Evolutionary conservation across 148 eudicot species (phyloP).

Genomic region (Amaranthus cruentus): DNA sequence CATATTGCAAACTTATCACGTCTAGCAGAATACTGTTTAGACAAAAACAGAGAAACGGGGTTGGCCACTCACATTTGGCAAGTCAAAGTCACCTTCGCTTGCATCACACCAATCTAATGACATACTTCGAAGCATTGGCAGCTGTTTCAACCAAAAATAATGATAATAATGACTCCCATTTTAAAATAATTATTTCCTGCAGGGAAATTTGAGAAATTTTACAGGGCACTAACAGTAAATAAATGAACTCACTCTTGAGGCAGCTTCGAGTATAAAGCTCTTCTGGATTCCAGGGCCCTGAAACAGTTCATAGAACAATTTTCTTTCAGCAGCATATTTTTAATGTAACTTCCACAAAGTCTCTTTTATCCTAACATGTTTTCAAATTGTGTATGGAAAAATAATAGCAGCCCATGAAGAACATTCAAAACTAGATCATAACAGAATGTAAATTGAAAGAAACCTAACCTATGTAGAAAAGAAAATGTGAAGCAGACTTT

Average conservation of each 20-base stretch:
- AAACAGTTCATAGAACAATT: neutral
- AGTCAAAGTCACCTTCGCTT: constrained; percentile 60
- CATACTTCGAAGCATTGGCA: constrained; percentile 82
- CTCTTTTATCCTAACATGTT: too few species aligned
- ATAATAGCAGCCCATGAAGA: neutral
- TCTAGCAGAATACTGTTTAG: neutral
- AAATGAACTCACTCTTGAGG: constrained; percentile 47
- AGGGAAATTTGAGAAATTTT: neutral
- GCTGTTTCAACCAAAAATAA: constrained; percentile 36
- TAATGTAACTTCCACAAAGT: neutral
- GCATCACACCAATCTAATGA: constrained; percentile 87
- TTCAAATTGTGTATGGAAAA: neutral
- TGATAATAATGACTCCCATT: neutral
- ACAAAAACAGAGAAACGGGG: neutral
- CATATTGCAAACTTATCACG: neutral
- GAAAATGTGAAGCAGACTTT: neutral
- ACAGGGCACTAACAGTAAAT: neutral
- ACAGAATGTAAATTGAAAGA: neutral
- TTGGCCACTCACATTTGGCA: constrained; percentile 55
- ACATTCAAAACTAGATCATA: neutral
- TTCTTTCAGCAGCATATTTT: neutral
- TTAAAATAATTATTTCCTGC: neutral
- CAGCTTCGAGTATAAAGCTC: constrained; percentile 53
- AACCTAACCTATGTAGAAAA: too few species aligned
- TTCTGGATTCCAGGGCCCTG: constrained; percentile 73